Percentiles rank a stretch among this genome's conserved stretches.
phyloP scores from a whole-genome alignment of 768 basidiomycete species.

The Trametes cubensis region DNA sequence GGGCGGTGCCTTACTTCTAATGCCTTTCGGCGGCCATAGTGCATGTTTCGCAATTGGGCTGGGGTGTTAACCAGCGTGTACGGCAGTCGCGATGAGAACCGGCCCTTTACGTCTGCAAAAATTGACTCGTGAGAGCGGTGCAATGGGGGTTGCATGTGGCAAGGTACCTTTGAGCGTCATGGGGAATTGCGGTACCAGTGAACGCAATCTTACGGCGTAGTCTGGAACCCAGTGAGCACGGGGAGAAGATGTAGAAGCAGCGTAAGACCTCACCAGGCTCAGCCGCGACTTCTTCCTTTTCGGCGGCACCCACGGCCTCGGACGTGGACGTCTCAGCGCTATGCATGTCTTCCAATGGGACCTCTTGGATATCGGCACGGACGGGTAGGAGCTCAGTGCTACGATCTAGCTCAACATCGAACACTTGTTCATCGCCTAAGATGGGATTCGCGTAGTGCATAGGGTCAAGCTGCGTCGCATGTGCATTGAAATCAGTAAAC shows the following conservation, averaged over 20 bases:
- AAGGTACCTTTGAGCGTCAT: conserved; percentile 46
- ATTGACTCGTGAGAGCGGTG: background rate
- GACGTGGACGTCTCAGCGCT: background rate
- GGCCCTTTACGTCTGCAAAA: conserved; percentile 41
- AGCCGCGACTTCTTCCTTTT: background rate
- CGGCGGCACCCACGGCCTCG: background rate
- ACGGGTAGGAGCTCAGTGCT: conserved; percentile 42
- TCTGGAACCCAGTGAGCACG: conserved; percentile 28
- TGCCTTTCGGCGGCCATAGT: conserved; percentile 49
- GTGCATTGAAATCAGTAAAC: background rate
- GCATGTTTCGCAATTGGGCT: conserved; percentile 39
- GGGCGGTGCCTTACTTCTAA: conserved; percentile 43
- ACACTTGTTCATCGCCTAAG: conserved; percentile 51
- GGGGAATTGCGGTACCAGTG: conserved; percentile 45
- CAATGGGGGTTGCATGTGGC: background rate
- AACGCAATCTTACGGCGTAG: conserved; percentile 37
- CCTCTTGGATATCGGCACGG: conserved; percentile 14
- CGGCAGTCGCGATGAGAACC: conserved; percentile 34
- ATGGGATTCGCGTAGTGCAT: conserved; percentile 39
- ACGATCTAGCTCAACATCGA: conserved; percentile 53
- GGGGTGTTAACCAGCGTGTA: conserved; percentile 44
- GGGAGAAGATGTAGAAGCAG: background rate
- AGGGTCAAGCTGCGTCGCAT: conserved; percentile 43
- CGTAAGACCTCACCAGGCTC: conserved; percentile 22
- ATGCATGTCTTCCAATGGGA: conserved; percentile 27